A percentile compares a stretch with the other conserved stretches of the same genome.
phyloP scores from a whole-genome alignment of 805 yeast genomes.

The Limtongia smithiae region DNA sequence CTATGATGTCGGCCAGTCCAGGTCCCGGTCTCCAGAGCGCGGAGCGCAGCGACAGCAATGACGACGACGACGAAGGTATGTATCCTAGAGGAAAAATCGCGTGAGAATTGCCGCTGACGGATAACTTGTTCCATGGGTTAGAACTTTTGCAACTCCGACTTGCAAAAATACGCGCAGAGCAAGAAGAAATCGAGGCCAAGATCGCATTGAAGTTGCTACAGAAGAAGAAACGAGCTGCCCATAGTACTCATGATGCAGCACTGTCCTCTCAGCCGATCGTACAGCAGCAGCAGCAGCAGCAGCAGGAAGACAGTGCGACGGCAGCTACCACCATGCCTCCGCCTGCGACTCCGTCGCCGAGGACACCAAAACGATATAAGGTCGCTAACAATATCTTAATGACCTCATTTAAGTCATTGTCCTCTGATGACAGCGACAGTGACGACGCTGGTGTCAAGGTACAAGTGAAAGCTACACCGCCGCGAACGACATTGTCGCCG shows the following conservation, averaged over 20 bases:
- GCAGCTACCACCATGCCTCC: no score
- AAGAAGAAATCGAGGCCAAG: constrained; percentile 14
- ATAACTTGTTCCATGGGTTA: not conserved
- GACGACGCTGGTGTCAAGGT: not conserved
- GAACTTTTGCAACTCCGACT: constrained; percentile 4
- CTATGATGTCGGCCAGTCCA: no score
- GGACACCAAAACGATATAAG: no score
- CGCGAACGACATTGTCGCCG: not conserved
- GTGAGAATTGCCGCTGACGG: not conserved
- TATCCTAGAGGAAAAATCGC: not conserved
- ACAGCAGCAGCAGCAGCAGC: no score
- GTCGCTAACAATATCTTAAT: no score
- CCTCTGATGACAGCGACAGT: no score
- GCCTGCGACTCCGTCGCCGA: no score
- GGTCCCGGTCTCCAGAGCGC: no score
- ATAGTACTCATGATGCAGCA: not conserved
- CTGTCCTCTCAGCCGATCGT: no score
- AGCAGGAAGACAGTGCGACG: no score
- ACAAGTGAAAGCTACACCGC: not conserved
- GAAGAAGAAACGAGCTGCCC: not conserved
- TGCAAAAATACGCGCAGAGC: constrained; percentile 13
- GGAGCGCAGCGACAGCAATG: not conserved
- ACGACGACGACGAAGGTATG: not conserved
- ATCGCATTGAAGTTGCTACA: constrained; percentile 4
- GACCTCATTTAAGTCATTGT: no score